phyloP scores from a whole-genome alignment of 73 alveolate species.

The Paramecium sexaurelia region DNA sequence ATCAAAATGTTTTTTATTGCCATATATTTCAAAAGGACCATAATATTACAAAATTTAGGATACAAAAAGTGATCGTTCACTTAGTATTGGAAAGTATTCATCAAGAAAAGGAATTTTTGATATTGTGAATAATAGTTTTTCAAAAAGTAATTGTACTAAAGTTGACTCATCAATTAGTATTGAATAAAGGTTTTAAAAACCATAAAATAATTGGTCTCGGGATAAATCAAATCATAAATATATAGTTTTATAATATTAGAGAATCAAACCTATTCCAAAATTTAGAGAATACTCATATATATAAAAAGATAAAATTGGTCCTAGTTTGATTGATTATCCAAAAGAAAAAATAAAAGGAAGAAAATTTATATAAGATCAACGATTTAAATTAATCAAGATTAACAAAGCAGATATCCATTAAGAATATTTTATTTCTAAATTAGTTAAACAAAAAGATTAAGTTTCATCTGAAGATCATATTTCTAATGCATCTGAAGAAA shows the following conservation, averaged over 20 bases:
- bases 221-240: neutral
- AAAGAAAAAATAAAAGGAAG: neutral
- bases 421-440: neutral
- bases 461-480: neutral
- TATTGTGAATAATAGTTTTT: neutral
- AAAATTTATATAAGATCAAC: neutral
- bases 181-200: neutral
- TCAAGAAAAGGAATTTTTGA: neutral
- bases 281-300: neutral
- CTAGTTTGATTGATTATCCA: conserved; percentile 14
- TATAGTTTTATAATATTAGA: neutral
- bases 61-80: neutral
- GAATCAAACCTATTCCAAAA: neutral
- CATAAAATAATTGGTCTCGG: neutral
- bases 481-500: neutral
- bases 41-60: neutral
- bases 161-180: neutral
- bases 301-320: neutral
- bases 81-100: neutral
- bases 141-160: neutral
- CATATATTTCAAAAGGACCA: conserved; percentile 28
- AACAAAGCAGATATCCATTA: neutral
- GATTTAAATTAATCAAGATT: neutral
- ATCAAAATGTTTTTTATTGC: neutral
- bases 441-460: neutral